Evolutionary conservation across 2,329 filamentous ascomycete species (phyloP).

Genomic region (Celoporthe dispersa): DNA sequence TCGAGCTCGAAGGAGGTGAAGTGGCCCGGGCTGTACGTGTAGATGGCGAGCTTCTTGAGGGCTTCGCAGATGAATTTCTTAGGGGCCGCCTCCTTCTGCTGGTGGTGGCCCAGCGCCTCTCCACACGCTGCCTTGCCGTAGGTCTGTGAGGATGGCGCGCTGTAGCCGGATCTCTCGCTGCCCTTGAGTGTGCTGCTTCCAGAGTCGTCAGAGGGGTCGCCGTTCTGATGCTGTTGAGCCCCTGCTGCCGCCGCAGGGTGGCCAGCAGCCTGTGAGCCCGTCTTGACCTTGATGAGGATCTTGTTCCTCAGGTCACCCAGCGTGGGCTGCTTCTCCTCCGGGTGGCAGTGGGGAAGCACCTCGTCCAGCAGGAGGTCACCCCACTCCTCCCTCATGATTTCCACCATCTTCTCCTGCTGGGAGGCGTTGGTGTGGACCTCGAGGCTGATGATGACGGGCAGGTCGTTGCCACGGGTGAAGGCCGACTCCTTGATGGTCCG

Average conservation of each 20-base stretch:
- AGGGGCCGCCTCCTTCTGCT: constrained; percentile 36
- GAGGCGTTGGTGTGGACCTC: constrained; percentile 83
- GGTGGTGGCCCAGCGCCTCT: constrained; percentile 44
- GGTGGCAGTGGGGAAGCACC: constrained; percentile 53
- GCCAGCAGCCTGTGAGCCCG: constrained; percentile 33
- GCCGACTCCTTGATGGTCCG: constrained; percentile 77
- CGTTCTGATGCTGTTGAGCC: neutral
- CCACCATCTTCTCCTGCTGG: constrained; percentile 90
- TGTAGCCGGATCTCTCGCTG: constrained; percentile 38
- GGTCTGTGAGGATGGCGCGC: constrained; percentile 33
- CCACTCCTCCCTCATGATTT: constrained; percentile 93
- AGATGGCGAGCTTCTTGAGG: constrained; percentile 77
- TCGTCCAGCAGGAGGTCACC: constrained; percentile 70
- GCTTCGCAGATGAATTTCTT: constrained; percentile 68
- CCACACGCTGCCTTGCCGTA: constrained; percentile 45
- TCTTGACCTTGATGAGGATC: constrained; percentile 84
- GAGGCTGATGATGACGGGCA: constrained; percentile 89
- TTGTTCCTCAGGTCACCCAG: constrained; percentile 75
- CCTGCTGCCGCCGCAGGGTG: constrained; percentile 37
- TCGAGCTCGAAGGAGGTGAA: constrained; percentile 75
- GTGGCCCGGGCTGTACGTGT: constrained; percentile 75
- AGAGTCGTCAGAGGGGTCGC: constrained; percentile 22
- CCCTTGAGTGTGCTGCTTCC: constrained; percentile 33
- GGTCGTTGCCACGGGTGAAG: constrained; percentile 68
- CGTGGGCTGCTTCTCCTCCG: constrained; percentile 63